Evolutionary conservation across 441 rosid species (phyloP), one percentile per base, ranked within the genome.

Genomic region (Manihot esculenta): DNA sequence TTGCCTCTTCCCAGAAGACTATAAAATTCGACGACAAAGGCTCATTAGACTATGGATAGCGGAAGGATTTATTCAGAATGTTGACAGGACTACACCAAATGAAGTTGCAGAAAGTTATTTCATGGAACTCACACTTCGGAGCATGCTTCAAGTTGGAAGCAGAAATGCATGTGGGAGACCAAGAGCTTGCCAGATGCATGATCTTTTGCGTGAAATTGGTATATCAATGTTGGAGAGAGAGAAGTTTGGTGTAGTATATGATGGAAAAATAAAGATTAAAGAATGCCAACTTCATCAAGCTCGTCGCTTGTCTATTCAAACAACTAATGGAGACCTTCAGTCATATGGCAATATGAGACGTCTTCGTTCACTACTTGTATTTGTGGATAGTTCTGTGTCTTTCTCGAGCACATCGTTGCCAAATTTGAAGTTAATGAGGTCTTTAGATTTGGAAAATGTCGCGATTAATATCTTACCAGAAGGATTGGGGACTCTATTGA

Each of bases 121-220:
- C 0, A 69, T 73, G 73, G 83, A 79, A 7, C 84, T 81, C 50
- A 71, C 81, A 11, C 53, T 56, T 68, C 74, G 82, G 66, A 79
- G 59, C 35, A 57, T 84, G 83, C 83, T 84, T 69, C 83, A 80
- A 70, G 78, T 74, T 38, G 48, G 68, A 48, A 48, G 53, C 48
- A 70, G 74, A 72, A 81, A 77, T 47, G 71, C 57, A 45, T 73
- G 27, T 23, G 84, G 82, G 60, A 68, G 79, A 33, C 81, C 84
- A 33, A 79, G 61, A 56, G 72, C 68, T 13, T 66, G 76, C 54
- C 79, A 77, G 77, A 79, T 83, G 84, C 87, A 81, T 62, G 83
- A 81, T 62, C 59, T 83, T 57, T 26, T 81, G 10, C 64, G 77
- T 7, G 84, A 81, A 67, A 61, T 78, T 17, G 82, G 82, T 18